phyloP scores from a whole-genome alignment of 2,329 filamentous ascomycete species.

The Dactylella cylindrospora region DNA sequence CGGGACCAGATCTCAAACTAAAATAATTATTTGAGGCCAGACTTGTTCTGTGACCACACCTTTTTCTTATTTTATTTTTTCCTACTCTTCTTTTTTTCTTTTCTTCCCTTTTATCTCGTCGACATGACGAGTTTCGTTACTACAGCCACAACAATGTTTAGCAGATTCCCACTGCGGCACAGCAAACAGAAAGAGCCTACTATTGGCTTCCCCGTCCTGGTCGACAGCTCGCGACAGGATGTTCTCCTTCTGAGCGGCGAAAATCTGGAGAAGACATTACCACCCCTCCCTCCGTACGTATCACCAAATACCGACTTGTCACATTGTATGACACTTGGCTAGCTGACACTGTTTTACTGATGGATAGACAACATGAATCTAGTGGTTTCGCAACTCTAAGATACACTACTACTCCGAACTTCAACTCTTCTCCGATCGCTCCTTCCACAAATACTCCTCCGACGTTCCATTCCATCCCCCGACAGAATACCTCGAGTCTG shows the following conservation, averaged over 20 bases:
- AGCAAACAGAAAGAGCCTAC: conserved; percentile 48
- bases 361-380: too few species aligned
- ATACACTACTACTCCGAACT: conserved; percentile 43
- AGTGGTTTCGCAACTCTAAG: conserved; percentile 40
- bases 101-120: conserved; percentile 10
- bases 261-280: neutral
- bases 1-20: conserved; percentile 1
- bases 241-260: conserved; percentile 36
- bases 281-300: neutral
- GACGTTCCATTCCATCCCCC: conserved; percentile 35
- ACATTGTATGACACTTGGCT: too few species aligned
- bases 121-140: conserved; percentile 43
- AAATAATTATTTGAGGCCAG: conserved; percentile 32
- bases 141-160: conserved; percentile 48
- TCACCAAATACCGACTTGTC: too few species aligned
- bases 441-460: conserved; percentile 31
- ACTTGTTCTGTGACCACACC: conserved; percentile 14
- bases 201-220: conserved; percentile 48
- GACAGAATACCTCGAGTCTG: conserved; percentile 23
- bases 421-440: conserved; percentile 34
- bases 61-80: conserved; percentile 1
- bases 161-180: conserved; percentile 48
- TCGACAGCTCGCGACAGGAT: conserved; percentile 43
- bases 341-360: too few species aligned
- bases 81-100: conserved; percentile 6